These are phyloP conservation scores for Coemansia sp. DNA, from an alignment of 192 early-diverging fungal species.

Conservation along the genomic window DNA sequence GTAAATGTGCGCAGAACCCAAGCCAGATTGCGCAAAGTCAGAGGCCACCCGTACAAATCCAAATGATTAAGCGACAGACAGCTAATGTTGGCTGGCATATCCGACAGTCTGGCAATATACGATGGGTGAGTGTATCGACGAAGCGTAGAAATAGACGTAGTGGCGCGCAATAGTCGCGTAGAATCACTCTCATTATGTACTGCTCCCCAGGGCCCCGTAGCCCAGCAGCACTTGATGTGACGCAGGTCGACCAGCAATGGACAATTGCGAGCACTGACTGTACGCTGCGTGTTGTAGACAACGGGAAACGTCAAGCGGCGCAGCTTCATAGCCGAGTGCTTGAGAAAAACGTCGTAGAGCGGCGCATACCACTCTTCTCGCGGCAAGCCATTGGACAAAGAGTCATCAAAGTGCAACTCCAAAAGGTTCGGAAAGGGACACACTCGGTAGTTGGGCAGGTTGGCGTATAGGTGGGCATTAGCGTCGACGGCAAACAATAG, in stretches of 20 bases:
- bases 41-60: conserved; percentile 51
- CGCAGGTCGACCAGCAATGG: conserved; percentile 35
- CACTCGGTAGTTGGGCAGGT: background rate
- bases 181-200: conserved; percentile 38
- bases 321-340: conserved; percentile 21
- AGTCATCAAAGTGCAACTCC: conserved; percentile 52
- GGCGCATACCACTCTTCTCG: conserved; percentile 54
- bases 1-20: conserved; percentile 35
- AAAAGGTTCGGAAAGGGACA: conserved; percentile 36
- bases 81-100: conserved; percentile 19
- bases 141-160: conserved; percentile 38
- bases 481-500: conserved; percentile 40
- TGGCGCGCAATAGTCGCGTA: conserved; percentile 38
- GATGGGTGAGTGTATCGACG: conserved; percentile 46
- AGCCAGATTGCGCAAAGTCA: conserved; percentile 27
- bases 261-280: conserved; percentile 35
- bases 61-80: conserved; percentile 21
- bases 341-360: conserved; percentile 44
- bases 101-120: conserved; percentile 42
- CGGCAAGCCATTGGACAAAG: conserved; percentile 28
- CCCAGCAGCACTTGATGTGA: conserved; percentile 58
- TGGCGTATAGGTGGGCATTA: conserved; percentile 25
- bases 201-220: conserved; percentile 33
- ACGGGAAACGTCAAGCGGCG: conserved; percentile 47
- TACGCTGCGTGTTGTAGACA: conserved; percentile 52